A percentile compares a stretch with the other conserved stretches of the same genome.
Conservation (phyloP, 208 protist species). For the Trypanosomatidae sp. region DNA sequence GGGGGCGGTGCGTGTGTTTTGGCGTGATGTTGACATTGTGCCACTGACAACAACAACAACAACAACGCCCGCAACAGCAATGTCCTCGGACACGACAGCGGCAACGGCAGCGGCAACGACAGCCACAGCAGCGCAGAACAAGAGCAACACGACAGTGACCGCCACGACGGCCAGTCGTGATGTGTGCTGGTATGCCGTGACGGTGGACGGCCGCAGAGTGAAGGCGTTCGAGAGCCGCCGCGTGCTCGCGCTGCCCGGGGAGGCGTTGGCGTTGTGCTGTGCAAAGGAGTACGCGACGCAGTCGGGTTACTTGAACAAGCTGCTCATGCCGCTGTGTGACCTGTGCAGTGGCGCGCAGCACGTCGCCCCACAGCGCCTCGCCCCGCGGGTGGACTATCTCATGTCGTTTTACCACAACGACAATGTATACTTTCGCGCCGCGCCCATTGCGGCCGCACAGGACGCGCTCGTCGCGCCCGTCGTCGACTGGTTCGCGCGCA, state of each 20-base stretch:
- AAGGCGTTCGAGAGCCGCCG: constrained; percentile 77
- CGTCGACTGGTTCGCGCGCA: constrained; percentile 51
- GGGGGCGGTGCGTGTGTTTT: constrained; percentile 73
- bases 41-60: too few relatives aligned
- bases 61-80: too few relatives aligned
- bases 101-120: too few relatives aligned
- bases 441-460: constrained; percentile 59
- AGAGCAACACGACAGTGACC: too few relatives aligned
- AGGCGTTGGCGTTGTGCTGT: constrained; percentile 76
- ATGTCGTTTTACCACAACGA: constrained; percentile 88
- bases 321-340: constrained; percentile 85
- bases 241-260: constrained; percentile 62
- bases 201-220: constrained; percentile 74
- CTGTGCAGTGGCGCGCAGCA: constrained; percentile 80
- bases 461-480: constrained; percentile 65
- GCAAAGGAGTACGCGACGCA: constrained; percentile 83
- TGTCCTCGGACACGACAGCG: too few relatives aligned
- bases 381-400: constrained; percentile 82
- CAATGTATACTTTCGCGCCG: constrained; percentile 83
- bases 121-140: too few relatives aligned
- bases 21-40: constrained; percentile 74
- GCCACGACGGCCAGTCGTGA: too few relatives aligned
- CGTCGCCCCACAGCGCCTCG: constrained; percentile 77
- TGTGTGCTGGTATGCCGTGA: constrained; percentile 82
- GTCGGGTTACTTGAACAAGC: constrained; percentile 67